Conservation (phyloP, 208 protist genomes). For the Trypanosoma vivax region DNA sequence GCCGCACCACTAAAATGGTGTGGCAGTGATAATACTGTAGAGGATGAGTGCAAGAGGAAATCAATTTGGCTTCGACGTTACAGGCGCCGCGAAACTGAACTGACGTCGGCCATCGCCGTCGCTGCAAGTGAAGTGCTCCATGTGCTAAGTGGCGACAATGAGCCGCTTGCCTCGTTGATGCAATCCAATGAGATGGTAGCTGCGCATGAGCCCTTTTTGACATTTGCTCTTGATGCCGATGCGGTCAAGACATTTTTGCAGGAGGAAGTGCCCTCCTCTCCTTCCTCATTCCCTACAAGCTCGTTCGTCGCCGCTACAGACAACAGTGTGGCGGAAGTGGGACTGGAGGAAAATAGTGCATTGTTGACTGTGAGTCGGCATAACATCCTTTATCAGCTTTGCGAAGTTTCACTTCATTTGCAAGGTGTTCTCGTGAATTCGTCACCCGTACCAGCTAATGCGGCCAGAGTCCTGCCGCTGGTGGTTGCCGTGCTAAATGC, state of each 20-base stretch:
- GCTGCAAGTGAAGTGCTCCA: slow-evolving; percentile 38
- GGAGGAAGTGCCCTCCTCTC: slow-evolving; percentile 13
- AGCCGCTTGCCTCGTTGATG: slow-evolving; percentile 25
- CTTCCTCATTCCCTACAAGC: background rate
- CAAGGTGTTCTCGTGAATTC: slow-evolving; percentile 54
- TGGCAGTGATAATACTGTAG: slow-evolving; percentile 1
- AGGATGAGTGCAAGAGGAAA: background rate
- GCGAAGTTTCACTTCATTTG: slow-evolving; percentile 37
- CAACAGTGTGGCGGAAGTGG: background rate
- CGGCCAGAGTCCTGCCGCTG: slow-evolving; percentile 47
- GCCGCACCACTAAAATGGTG: background rate
- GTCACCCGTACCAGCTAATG: slow-evolving; percentile 21
- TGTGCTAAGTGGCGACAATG: slow-evolving; percentile 47
- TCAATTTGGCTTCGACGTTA: slow-evolving; percentile 24
- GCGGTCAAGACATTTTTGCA: slow-evolving; percentile 27
- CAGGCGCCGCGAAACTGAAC: slow-evolving; percentile 38
- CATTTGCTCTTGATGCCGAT: slow-evolving; percentile 28
- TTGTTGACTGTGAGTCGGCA: slow-evolving; percentile 2
- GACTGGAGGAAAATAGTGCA: background rate
- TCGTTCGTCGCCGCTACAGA: background rate
- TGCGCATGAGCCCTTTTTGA: slow-evolving; percentile 45
- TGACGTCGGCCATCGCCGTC: slow-evolving; percentile 33
- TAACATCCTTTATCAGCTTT: slow-evolving; percentile 38
- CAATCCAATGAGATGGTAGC: slow-evolving; percentile 19
- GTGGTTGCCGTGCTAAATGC: slow-evolving; percentile 30